Evolutionary conservation across 164 flowering plant genomes (phyloP), one percentile per base, ranked within the genome.

Genomic region (Pachysandra terminalis): DNA sequence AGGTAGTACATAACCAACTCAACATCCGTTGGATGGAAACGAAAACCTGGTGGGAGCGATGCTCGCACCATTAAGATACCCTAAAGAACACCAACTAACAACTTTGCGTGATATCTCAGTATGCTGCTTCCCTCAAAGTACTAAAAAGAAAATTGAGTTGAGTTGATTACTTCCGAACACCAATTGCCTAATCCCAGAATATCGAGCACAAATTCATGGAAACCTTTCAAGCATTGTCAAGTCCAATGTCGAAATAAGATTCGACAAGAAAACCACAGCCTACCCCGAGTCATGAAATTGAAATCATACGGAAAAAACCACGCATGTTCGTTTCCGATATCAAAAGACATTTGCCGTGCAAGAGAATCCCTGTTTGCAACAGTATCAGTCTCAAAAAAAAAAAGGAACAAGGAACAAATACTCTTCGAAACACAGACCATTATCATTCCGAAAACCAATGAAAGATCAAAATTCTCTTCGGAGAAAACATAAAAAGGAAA

Each of bases 1-100:
- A 94, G 78, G 63, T 88, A 88, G 79, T 70, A 91, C 85, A 68
- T 60, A 19, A 95, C 73, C 65, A 95, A 70, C 75, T 91, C 98
- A 37, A 75, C 88, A 77, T 90, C 91, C 19, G 93, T 89, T 0
- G 98, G 97, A 71, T 87, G 92, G 73, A 95, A 95, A 23, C 98
- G 91, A 74, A 90, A 87, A 1, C 98, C 98, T 0, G 97, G 98
- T 32, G 82, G 85, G 32, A 84, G 81, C 0, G 66, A 61, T 35
- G 22, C 61, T 57, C 63, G 78, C 41, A 69, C 85, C 90, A 84
- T 85, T 15, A 25, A 58, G 27, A 0, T 51, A 51, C n/a, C n/a
- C n/a, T n/a, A n/a, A n/a, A n/a, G n/a, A n/a, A n/a, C n/a, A n/a
- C n/a, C n/a, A n/a, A n/a, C n/a, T n/a, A n/a, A n/a, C n/a, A n/a